Conservation (phyloP, 2,329 filamentous ascomycete genomes). For the Stagonosporopsis chrysanthemi region DNA sequence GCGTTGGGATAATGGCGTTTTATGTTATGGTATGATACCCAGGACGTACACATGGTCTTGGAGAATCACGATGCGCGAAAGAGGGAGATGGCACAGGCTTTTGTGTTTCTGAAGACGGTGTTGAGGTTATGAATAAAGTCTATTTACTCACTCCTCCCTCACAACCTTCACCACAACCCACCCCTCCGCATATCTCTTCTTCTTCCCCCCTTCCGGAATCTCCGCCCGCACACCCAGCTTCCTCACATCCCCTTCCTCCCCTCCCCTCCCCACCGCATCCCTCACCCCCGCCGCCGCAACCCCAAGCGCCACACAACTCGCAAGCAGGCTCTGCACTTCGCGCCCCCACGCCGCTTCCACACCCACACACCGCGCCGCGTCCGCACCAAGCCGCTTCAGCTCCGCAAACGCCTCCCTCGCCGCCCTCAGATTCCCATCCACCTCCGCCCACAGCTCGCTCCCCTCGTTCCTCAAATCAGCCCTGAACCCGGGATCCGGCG, state of each 20-base stretch:
- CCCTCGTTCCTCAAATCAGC: constrained; percentile 16
- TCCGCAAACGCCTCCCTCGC: constrained; percentile 47
- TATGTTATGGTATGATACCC: constrained; percentile 4
- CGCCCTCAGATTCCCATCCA: constrained; percentile 39
- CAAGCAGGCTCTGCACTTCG: constrained; percentile 40
- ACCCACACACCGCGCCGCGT: constrained; percentile 44
- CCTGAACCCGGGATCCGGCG: constrained; percentile 15
- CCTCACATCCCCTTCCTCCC: background rate
- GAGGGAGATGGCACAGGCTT: too few relatives aligned
- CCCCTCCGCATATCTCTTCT: constrained; percentile 53
- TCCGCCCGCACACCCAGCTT: constrained; percentile 41
- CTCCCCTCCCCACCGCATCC: constrained; percentile 18
- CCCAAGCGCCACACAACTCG: constrained; percentile 45
- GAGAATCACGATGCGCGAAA: background rate
- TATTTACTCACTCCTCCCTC: constrained; percentile 12
- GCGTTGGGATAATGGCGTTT: background rate
- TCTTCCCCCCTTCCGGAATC: constrained; percentile 46
- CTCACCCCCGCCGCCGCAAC: constrained; percentile 40
- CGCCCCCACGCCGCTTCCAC: constrained; percentile 50
- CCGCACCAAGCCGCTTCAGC: constrained; percentile 48
- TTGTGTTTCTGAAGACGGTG: background rate
- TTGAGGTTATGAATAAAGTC: too few relatives aligned
- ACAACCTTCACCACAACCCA: constrained; percentile 57
- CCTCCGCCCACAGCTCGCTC: constrained; percentile 32
- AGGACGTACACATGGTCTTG: background rate